phyloP scores from a whole-genome alignment of 768 basidiomycete species.

The Lactarius sp. region DNA sequence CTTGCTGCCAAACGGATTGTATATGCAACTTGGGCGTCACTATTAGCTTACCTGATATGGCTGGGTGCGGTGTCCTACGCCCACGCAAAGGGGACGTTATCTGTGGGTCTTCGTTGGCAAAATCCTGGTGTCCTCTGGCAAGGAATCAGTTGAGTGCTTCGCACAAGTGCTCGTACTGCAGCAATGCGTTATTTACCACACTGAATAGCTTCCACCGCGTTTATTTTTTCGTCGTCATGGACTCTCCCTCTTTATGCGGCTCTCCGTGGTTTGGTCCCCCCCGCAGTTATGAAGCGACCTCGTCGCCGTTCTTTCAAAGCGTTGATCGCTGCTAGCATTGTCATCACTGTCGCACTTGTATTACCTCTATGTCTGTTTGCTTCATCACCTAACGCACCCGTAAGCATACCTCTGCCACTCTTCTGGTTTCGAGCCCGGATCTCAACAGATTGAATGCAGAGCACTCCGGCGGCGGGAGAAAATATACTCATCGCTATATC shows the following conservation, averaged over 20 bases:
- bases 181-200: background rate
- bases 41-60: slow-evolving; percentile 59
- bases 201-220: slow-evolving; percentile 51
- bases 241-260: slow-evolving; percentile 65
- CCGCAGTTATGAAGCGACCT: slow-evolving; percentile 40
- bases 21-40: slow-evolving; percentile 55
- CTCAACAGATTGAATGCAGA: slow-evolving; percentile 27
- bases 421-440: slow-evolving; percentile 9
- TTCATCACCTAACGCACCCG: slow-evolving; percentile 40
- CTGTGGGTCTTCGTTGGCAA: slow-evolving; percentile 35
- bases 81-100: slow-evolving; percentile 44
- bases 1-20: slow-evolving; percentile 50
- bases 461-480: slow-evolving; percentile 29
- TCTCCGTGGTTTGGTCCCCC: slow-evolving; percentile 41
- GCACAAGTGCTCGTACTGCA: background rate
- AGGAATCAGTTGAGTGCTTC: slow-evolving; percentile 49
- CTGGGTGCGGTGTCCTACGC: slow-evolving; percentile 49
- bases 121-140: slow-evolving; percentile 54
- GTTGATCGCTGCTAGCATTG: slow-evolving; percentile 48
- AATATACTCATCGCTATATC: slow-evolving; percentile 40
- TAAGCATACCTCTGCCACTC: slow-evolving; percentile 29
- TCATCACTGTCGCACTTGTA: slow-evolving; percentile 45
- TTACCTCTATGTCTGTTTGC: slow-evolving; percentile 56
- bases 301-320: slow-evolving; percentile 53
- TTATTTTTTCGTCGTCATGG: slow-evolving; percentile 59